Percentiles rank a stretch among this genome's conserved stretches.
Evolutionary conservation across 2,329 filamentous ascomycete genomes (phyloP).

Genomic region (Rhynchosporium secalis): DNA sequence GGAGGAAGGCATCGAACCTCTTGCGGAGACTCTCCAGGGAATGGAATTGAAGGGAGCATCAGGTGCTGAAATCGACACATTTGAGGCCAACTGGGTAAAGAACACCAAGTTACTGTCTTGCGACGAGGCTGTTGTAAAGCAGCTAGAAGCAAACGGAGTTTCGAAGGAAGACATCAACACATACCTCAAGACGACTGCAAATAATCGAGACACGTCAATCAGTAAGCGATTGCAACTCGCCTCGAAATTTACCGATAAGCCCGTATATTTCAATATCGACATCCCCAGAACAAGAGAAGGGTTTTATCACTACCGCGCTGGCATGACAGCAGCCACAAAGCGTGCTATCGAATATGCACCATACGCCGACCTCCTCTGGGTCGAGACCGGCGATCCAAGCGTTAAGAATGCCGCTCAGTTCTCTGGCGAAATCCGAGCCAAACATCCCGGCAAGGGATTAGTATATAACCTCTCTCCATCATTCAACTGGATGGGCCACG

Average conservation of each 20-base stretch:
- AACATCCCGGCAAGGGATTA: slow-evolving; percentile 77
- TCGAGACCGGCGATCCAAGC: slow-evolving; percentile 89
- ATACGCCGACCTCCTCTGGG: slow-evolving; percentile 93
- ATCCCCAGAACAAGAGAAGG: slow-evolving; percentile 91
- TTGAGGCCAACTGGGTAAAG: slow-evolving; percentile 87
- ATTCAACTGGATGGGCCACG: slow-evolving; percentile 98
- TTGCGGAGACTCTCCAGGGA: slow-evolving; percentile 83
- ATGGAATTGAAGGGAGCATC: slow-evolving; percentile 83
- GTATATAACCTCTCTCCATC: slow-evolving; percentile 96
- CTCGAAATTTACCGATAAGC: slow-evolving; percentile 61
- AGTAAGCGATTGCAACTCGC: slow-evolving; percentile 74
- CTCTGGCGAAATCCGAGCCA: slow-evolving; percentile 70
- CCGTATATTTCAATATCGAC: slow-evolving; percentile 86
- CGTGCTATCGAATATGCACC: slow-evolving; percentile 88
- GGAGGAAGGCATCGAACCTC: slow-evolving; percentile 69
- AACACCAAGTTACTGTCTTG: slow-evolving; percentile 82
- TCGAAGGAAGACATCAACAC: slow-evolving; percentile 62
- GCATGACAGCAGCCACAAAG: slow-evolving; percentile 85
- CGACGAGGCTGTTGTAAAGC: slow-evolving; percentile 81
- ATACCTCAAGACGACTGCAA: slow-evolving; percentile 63
- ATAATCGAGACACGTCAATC: slow-evolving; percentile 74
- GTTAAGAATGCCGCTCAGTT: slow-evolving; percentile 76
- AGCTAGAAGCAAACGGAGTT: slow-evolving; percentile 68
- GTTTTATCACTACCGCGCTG: slow-evolving; percentile 86
- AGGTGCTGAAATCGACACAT: slow-evolving; percentile 79